Evolutionary conservation across 1,284 basidiomycete genomes (phyloP).

Genomic region (Tranzscheliella williamsii): DNA sequence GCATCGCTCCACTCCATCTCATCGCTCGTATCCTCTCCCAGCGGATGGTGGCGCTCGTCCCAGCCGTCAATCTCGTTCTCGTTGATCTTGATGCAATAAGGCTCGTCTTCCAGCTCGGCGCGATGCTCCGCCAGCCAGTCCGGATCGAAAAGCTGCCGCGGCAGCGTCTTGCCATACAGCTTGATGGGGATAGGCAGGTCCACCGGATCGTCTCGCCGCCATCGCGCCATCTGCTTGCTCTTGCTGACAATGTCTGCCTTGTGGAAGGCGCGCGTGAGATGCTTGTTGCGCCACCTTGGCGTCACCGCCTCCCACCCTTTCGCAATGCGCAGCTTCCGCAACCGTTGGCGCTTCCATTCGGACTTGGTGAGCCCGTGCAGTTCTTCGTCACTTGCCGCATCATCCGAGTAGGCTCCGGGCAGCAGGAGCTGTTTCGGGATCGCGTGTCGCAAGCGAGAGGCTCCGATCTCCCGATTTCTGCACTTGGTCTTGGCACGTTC

Average conservation of each 20-base stretch:
- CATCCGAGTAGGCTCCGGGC: conserved; percentile 42
- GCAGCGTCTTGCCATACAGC: conserved; percentile 36
- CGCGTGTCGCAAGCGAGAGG: conserved; percentile 25
- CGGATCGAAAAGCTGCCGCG: conserved; percentile 35
- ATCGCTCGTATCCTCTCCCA: conserved; percentile 43
- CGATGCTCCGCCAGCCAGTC: conserved; percentile 38
- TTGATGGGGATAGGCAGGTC: conserved; percentile 43
- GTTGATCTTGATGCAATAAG: conserved; percentile 40
- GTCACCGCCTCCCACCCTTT: conserved; percentile 46
- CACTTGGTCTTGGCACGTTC: conserved; percentile 42
- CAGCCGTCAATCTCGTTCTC: conserved; percentile 38
- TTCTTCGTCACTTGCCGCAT: conserved; percentile 49
- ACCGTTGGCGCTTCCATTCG: conserved; percentile 36
- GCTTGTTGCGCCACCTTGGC: conserved; percentile 44
- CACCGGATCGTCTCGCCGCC: conserved; percentile 39
- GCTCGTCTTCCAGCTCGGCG: conserved; percentile 32
- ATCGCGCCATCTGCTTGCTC: conserved; percentile 43
- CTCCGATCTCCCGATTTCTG: conserved; percentile 43
- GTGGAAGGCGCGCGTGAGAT: conserved; percentile 39
- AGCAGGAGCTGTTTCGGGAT: conserved; percentile 43
- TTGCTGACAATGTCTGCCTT: conserved; percentile 44
- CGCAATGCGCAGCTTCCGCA: conserved; percentile 36
- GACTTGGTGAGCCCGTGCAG: conserved; percentile 38
- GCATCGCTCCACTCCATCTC: conserved; percentile 49
- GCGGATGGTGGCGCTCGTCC: conserved; percentile 34